Evolutionary conservation across 75 land plant species (phyloP), one percentile per base, ranked within the genome.

Genomic region (Pinus albicaulis): DNA sequence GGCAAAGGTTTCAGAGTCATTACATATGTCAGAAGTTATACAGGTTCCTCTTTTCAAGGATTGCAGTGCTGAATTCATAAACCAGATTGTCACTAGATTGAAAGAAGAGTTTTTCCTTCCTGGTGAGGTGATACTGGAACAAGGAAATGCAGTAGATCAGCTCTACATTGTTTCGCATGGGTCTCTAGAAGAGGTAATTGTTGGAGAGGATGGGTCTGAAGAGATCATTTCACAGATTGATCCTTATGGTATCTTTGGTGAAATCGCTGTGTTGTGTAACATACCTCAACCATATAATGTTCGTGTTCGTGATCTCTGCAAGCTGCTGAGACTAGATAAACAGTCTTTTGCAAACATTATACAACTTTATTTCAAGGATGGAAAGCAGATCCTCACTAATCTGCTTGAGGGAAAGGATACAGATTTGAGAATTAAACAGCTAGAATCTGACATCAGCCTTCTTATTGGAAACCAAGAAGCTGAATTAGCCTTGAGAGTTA

Each of bases 91-190:
- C 19, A 92, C 75, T 16, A 81, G 83, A 66, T 74, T 92, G 17
- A 91, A 92, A 64, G 95, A 95, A 65, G 98, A 95, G 71, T 89
- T 88, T 76, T 94, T 94, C 68, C 89, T 92, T 38, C 95, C 98
- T 3, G 95, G 95, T 53, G 97, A 94, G 82, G 84, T 88, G 65
- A 85, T 94, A 34, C 61, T 94, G 77, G 92, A 94, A 59, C 94
- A 92, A 69, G 97, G 97, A 55, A 80, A 77, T 83, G 89, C 89
- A 3, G 83, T 89, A 5, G 97, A 94, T 77, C 94, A 92, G 62
- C 74, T 94, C 55, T 94, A 94, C 73, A 85, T 94, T 74, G 86
- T 94, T 72, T 89, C 89, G 14, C 76, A 85, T 76, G 92, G 95
- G 56, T 19, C 75, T 59, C 83, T 93, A 92, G 95, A 90, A 78